Conservation (phyloP, 1,284 basidiomycete species). For the Schizopora paradoxa region DNA sequence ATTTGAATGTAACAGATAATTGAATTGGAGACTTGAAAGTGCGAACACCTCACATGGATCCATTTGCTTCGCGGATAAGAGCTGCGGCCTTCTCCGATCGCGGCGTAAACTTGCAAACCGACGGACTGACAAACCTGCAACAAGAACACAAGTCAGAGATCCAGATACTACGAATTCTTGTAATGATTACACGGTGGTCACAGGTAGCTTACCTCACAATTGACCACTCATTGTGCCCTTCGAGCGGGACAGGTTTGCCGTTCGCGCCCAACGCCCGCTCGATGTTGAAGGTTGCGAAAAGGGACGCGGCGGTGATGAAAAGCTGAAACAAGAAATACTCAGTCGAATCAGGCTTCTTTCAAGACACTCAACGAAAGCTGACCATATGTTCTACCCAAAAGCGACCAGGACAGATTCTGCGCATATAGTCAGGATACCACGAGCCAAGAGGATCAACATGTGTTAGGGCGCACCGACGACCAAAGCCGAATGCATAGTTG, state of each 20-base stretch:
- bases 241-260: neutral
- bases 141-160: too few species aligned
- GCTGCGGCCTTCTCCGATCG: neutral
- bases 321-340: neutral
- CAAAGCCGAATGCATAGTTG: neutral
- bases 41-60: too few species aligned
- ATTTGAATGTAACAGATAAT: too few species aligned
- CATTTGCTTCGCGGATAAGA: too few species aligned
- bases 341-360: neutral
- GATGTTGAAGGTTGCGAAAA: neutral
- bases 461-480: neutral
- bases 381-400: neutral
- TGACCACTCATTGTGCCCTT: too few species aligned
- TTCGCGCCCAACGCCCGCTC: neutral
- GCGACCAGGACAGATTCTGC: constrained; percentile 1
- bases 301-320: neutral
- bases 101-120: neutral
- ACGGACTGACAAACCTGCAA: neutral
- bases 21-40: too few species aligned
- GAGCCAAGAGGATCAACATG: neutral
- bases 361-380: too few species aligned
- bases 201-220: neutral
- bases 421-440: neutral
- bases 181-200: neutral
- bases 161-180: too few species aligned